A percentile compares a stretch with the other conserved stretches of the same genome.
Evolutionary conservation across 371 early-diverging fungal genomes (phyloP).

Genomic region (Cokeromyces recurvatus): DNA sequence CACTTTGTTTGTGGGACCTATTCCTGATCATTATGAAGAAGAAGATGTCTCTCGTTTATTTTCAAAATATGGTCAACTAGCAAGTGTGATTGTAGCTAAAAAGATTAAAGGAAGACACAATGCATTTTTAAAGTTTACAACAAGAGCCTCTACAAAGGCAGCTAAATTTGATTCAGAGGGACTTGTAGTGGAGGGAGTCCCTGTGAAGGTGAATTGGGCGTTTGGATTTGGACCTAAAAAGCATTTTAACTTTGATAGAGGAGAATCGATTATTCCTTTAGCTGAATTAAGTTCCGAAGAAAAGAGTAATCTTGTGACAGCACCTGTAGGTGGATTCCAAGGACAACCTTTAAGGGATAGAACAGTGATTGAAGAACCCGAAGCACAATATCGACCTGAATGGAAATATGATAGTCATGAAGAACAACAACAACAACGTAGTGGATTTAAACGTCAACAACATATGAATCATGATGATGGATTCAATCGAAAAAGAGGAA

Average conservation of each 20-base stretch:
- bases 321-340: conserved; percentile 41
- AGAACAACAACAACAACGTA: not conserved
- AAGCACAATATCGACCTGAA: conserved; percentile 37
- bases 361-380: conserved; percentile 46
- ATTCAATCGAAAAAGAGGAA: too few relatives aligned
- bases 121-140: conserved; percentile 36
- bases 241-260: conserved; percentile 39
- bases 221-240: conserved; percentile 49
- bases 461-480: not conserved
- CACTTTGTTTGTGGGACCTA: conserved; percentile 45
- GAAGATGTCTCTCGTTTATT: conserved; percentile 33
- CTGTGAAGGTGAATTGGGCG: conserved; percentile 45
- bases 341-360: conserved; percentile 33
- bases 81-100: conserved; percentile 38
- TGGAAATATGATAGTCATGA: conserved; percentile 28
- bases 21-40: conserved; percentile 30
- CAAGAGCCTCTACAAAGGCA: conserved; percentile 24
- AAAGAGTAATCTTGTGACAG: conserved; percentile 29
- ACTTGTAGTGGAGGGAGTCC: conserved; percentile 18
- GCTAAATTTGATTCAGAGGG: conserved; percentile 25
- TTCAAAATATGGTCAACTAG: conserved; percentile 33
- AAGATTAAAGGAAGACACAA: conserved; percentile 27
- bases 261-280: conserved; percentile 44
- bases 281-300: conserved; percentile 30
- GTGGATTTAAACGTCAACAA: conserved; percentile 3